phyloP scores from a whole-genome alignment of 2,329 filamentous ascomycete species.

The Aspergillus sp. region DNA sequence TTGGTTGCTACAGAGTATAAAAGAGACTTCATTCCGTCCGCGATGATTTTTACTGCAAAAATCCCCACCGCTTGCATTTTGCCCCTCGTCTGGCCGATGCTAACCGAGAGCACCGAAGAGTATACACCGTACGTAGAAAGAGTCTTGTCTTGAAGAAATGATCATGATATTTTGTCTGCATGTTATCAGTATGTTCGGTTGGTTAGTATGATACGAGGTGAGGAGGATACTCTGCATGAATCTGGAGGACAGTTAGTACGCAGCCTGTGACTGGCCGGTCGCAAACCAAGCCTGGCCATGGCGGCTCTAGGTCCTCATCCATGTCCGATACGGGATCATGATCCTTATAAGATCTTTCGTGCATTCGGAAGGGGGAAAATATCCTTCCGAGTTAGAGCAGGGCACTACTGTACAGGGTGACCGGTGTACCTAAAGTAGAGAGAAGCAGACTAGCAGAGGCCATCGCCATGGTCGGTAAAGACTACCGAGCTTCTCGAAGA shows the following conservation, averaged over 20 bases:
- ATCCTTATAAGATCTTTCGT: background rate
- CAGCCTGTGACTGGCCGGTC: no score
- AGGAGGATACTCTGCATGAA: no score
- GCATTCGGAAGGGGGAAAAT: background rate
- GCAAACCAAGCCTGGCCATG: no score
- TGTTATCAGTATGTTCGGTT: no score
- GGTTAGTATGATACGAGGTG: no score
- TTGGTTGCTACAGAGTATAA: background rate
- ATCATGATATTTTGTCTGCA: no score
- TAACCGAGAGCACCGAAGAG: background rate
- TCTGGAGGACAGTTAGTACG: no score
- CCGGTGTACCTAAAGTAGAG: background rate
- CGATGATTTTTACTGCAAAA: background rate
- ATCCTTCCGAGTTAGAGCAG: background rate
- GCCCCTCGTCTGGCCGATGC: slow-evolving; percentile 7
- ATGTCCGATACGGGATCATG: background rate
- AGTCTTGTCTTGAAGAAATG: no score
- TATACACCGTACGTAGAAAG: no score
- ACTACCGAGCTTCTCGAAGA: background rate
- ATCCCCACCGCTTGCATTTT: slow-evolving; percentile 7
- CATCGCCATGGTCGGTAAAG: background rate
- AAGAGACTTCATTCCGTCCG: background rate
- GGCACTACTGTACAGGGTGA: background rate
- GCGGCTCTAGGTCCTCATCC: no score
- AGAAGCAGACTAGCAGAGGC: background rate